Percentiles rank a stretch among this genome's conserved stretches.
These are phyloP conservation scores for Mycena venus DNA, from an alignment of 768 basidiomycete genomes.

Conservation along the genomic window DNA sequence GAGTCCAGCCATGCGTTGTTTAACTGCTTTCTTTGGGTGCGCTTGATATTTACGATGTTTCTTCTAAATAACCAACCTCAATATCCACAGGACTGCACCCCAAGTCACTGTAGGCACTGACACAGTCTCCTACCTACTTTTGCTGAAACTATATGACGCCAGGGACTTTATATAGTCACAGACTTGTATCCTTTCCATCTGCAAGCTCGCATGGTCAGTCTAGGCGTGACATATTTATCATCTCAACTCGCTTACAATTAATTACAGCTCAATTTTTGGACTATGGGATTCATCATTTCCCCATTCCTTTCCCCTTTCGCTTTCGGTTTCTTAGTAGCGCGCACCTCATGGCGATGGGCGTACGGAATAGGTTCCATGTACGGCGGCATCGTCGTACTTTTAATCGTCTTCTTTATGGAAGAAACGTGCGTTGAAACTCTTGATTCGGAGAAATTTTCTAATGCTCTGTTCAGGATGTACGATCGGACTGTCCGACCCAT, in stretches of 20 bases:
- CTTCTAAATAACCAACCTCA: not conserved
- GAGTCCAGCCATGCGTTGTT: conserved; percentile 65
- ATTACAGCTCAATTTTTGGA: conserved; percentile 74
- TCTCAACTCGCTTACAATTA: not conserved
- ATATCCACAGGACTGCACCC: conserved; percentile 61
- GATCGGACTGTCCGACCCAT: conserved; percentile 70
- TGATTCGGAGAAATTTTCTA: not conserved
- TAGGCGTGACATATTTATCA: not conserved
- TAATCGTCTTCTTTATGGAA: conserved; percentile 72
- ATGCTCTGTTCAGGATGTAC: conserved; percentile 60
- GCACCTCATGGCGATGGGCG: conserved; percentile 73
- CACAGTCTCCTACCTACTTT: not conserved
- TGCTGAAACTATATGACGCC: not conserved
- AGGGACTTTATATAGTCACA: conserved; percentile 73
- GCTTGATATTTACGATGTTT: conserved; percentile 17
- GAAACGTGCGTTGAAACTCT: conserved; percentile 66
- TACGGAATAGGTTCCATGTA: conserved; percentile 78
- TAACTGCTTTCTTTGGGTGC: conserved; percentile 70
- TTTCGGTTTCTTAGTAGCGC: conserved; percentile 76
- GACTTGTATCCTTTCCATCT: conserved; percentile 79
- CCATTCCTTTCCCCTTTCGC: conserved; percentile 76
- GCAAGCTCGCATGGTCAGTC: conserved; percentile 71
- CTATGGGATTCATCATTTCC: conserved; percentile 79
- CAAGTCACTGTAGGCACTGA: conserved; percentile 66
- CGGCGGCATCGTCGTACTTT: conserved; percentile 62